phyloP scores from a whole-genome alignment of 768 basidiomycete species.

The Boletus rubroflammeus region DNA sequence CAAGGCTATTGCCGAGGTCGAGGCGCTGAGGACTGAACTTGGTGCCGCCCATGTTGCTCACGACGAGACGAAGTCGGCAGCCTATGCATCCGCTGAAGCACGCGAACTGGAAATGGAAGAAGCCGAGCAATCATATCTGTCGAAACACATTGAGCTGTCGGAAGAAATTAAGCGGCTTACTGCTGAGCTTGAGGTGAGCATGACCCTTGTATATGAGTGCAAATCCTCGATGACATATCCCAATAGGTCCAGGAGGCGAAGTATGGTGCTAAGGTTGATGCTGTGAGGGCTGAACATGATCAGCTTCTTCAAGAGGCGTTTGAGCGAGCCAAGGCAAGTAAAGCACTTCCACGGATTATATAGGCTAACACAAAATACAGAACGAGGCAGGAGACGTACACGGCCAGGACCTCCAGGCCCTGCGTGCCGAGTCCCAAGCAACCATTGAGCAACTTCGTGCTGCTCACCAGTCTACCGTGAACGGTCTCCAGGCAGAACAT shows the following conservation, averaged over 20 bases:
- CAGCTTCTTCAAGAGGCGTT: slow-evolving; percentile 65
- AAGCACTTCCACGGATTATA: neutral
- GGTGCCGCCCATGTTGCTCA: slow-evolving; percentile 41
- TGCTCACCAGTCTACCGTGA: slow-evolving; percentile 57
- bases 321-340: slow-evolving; percentile 68
- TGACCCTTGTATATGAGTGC: neutral
- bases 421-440: slow-evolving; percentile 62
- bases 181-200: slow-evolving; percentile 63
- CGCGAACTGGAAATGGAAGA: slow-evolving; percentile 51
- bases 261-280: slow-evolving; percentile 64
- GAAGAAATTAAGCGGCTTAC: slow-evolving; percentile 55
- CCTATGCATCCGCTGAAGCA: slow-evolving; percentile 42
- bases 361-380: slow-evolving; percentile 36
- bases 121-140: slow-evolving; percentile 45
- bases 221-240: neutral
- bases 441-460: slow-evolving; percentile 67
- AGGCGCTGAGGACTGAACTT: slow-evolving; percentile 47
- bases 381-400: slow-evolving; percentile 69
- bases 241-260: slow-evolving; percentile 63
- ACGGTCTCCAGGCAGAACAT: slow-evolving; percentile 63
- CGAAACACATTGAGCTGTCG: slow-evolving; percentile 49
- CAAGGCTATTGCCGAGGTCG: slow-evolving; percentile 41
- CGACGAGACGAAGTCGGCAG: slow-evolving; percentile 46
- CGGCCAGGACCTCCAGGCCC: slow-evolving; percentile 61
- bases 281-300: slow-evolving; percentile 61